Percentiles rank a stretch among this genome's conserved stretches.
Evolutionary conservation across 306 rosid species (phyloP).

Genomic region (Sesbania bispinosa): DNA sequence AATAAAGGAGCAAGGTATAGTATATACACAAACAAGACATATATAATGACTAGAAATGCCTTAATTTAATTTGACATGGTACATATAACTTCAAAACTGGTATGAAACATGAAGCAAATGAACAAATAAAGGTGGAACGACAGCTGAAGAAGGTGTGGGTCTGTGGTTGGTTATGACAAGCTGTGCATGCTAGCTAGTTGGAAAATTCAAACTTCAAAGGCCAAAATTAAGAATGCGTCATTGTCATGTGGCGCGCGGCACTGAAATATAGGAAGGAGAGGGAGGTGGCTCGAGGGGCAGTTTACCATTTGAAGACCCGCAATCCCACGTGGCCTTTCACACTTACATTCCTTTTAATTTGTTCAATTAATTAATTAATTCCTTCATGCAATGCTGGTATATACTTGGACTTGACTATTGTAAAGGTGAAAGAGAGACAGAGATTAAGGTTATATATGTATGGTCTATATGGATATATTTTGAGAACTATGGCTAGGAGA

Average conservation of each 20-base stretch:
- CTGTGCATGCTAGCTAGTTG: not conserved
- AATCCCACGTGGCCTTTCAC: slow-evolving; percentile 32
- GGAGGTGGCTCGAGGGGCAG: not conserved
- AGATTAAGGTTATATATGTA: too few relatives aligned
- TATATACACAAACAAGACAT: not conserved
- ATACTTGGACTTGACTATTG: slow-evolving; percentile 6
- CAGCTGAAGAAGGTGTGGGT: too few relatives aligned
- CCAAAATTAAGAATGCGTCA: not conserved
- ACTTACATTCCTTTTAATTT: too few relatives aligned
- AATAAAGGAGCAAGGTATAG: not conserved
- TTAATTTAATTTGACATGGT: not conserved
- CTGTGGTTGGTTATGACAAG: too few relatives aligned
- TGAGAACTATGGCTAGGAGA: not conserved
- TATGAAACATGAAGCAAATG: slow-evolving; percentile 3
- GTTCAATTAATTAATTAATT: too few relatives aligned
- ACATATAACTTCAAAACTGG: not conserved
- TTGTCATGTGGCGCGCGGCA: slow-evolving; percentile 19
- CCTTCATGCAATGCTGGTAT: not conserved
- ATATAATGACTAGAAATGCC: not conserved
- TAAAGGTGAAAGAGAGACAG: not conserved
- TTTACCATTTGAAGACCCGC: slow-evolving; percentile 21
- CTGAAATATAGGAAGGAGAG: not conserved
- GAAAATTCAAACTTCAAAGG: slow-evolving; percentile 20
- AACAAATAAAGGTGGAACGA: too few relatives aligned
- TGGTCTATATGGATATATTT: too few relatives aligned